Conservation (phyloP, 495 filamentous ascomycete species). For the Neurospora tetraspora region DNA sequence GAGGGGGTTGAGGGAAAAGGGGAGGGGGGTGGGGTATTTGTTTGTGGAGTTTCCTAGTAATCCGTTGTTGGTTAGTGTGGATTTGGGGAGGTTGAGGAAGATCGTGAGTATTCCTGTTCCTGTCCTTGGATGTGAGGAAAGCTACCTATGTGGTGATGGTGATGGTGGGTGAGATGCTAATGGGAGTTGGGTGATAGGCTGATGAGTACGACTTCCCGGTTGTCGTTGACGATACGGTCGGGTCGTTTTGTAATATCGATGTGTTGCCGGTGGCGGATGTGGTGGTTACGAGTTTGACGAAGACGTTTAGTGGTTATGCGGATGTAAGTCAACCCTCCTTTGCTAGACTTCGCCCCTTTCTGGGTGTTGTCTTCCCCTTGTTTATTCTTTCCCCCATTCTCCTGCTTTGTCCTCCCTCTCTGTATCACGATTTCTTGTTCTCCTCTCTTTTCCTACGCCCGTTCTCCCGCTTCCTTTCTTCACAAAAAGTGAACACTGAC, state of each 20-base stretch:
- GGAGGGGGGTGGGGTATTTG: constrained; percentile 21
- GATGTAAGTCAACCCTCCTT: constrained; percentile 34
- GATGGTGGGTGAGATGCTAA: too few relatives aligned
- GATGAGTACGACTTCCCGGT: constrained; percentile 35
- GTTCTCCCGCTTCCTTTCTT: too few relatives aligned
- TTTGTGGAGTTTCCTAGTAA: constrained; percentile 41
- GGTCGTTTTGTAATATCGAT: constrained; percentile 40
- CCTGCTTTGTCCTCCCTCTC: too few relatives aligned
- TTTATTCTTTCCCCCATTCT: neutral
- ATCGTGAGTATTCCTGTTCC: too few relatives aligned
- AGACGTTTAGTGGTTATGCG: constrained; percentile 40
- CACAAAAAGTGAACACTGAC: too few relatives aligned
- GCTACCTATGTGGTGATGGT: too few relatives aligned
- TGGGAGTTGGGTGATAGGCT: constrained; percentile 12
- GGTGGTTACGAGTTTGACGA: constrained; percentile 38
- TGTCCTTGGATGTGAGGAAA: too few relatives aligned
- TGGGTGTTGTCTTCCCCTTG: neutral
- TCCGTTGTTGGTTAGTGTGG: constrained; percentile 31
- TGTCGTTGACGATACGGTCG: constrained; percentile 41
- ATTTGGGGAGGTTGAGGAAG: constrained; percentile 30
- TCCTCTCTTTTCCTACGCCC: too few relatives aligned
- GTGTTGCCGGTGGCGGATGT: constrained; percentile 32
- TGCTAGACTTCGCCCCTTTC: constrained; percentile 8
- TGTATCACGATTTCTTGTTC: too few relatives aligned
- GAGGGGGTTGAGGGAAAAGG: constrained; percentile 18